Base-by-base conservation (phyloP, 805 yeast species). In the Ascoidea rubescens region DNA sequence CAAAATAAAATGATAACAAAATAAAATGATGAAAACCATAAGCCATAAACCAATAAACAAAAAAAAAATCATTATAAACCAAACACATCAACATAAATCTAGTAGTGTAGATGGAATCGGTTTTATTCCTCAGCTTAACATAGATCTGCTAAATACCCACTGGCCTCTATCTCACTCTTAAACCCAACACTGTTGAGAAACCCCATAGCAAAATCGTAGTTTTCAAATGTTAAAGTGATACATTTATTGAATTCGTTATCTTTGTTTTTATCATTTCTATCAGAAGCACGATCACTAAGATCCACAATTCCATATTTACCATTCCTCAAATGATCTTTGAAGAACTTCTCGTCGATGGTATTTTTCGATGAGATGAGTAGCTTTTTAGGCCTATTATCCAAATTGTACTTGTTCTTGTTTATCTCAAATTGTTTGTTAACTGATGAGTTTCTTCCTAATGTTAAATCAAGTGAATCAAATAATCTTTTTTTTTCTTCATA, bases 171-270 rank as follows among this genome's bases (percentile, higher is more conserved):
- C 3, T 21, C 28, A 21, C 3, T 21, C 28, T 21, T 21, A 21
- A 21, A 21, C 28, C 3, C 28, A 21, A 21, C 28, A 21, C 28
- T 21, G 28, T 21, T 21, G 28, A 48, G 51, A 10, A 45, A 30
- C 17, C 28, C 30, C 14, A n/a, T 37, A 6, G 44, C 42, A 6
- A 50, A 45, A 32, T n/a, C 45, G 16, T 31, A 45, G 16, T 17
- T 44, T 7, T 28, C 21, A 6, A 44, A 50, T 56, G 53, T 33
- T 47, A 49, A 5, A 51, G 32, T 4, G 17, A 31, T 17, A 42
- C 32, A 51, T 45, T 45, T 33, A 6, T 44, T 33, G 21, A 37
- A 32, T 17, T 49, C 5, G 5, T 5, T 5, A 46, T 31, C 8
- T 49, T 33, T 8, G n/a, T 31, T 30, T 37, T 5, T 21, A 43